Evolutionary conservation across 176 grass and related monocot species (phyloP), one percentile per base, ranked within the genome.

Genomic region (Coix lacrymajobi): DNA sequence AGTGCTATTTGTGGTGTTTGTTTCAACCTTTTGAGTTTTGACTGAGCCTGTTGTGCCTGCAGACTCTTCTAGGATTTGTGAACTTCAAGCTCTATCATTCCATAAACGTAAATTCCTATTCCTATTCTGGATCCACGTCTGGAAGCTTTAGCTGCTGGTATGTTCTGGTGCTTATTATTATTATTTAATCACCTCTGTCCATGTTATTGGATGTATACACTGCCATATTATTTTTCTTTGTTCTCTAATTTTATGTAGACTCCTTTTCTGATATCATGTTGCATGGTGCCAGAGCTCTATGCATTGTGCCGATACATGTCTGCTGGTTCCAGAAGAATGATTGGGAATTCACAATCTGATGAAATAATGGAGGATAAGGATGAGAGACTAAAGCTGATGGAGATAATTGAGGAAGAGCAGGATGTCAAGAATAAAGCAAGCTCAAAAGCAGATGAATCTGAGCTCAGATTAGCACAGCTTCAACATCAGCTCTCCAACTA

Each of bases 31-130:
- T 45, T 86, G 63, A 95, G 43, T 90, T 80, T 45, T 86, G 63
- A 95, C 79, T 77, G 60, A 31, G 52, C 24, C 34, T 81, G 19
- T 89, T 37, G 52, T 82, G 43, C 66, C 43, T 89, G 85, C 91
- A 99, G 96, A 89, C 91, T 77, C 96, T 99, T 93, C 78, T 99
- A 80, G 91, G 89, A 79, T 99, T 93, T 93, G 78, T 90, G 32
- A 99, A 96, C 85, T 94, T 93, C 91, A 96, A 96, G 85, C 92
- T 99, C 77, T 99, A 99, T 75, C 93, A 99, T 91, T 99, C 96
- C 69, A 99, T 99, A 84, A 99, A 96, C 71, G 87, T 99, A 40
- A 96, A 96, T 61, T 90, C 96, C 96, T n/a, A n/a, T n/a, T 60
- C 96, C 96, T 69, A 92, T 94, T 83, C 82, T 99, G 64, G 96